Evolutionary conservation across 2,329 filamentous ascomycete genomes (phyloP).

Genomic region (Pezicula radicicola): DNA sequence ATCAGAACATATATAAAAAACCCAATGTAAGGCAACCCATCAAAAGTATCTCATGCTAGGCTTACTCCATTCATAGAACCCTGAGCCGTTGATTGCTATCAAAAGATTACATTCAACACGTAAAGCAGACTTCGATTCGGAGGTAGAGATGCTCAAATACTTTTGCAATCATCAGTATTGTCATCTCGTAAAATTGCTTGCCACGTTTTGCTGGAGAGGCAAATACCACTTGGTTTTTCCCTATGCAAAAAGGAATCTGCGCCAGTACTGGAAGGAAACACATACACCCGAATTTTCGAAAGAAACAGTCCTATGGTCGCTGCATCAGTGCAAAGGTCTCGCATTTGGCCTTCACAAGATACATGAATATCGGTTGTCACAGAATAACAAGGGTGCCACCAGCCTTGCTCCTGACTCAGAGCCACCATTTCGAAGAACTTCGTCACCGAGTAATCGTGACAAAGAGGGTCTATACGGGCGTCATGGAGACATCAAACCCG

Average conservation of each 20-base stretch:
- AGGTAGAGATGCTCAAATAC: no score
- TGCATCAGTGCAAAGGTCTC: slow-evolving; percentile 5
- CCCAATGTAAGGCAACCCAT: no score
- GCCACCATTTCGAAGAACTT: background rate
- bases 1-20: no score
- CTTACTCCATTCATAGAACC: no score
- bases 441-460: background rate
- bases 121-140: no score
- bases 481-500: slow-evolving; percentile 28
- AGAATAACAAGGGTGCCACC: no score
- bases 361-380: slow-evolving; percentile 8
- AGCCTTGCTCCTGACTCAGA: background rate
- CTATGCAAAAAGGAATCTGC: slow-evolving; percentile 21
- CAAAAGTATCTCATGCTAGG: no score
- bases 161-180: slow-evolving; percentile 6
- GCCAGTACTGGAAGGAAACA: slow-evolving; percentile 11
- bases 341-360: slow-evolving; percentile 8
- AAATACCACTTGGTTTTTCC: slow-evolving; percentile 24
- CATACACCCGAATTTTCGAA: background rate
- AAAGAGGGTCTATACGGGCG: slow-evolving; percentile 11
- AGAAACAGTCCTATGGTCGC: background rate
- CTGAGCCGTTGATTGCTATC: background rate
- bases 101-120: background rate
- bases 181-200: slow-evolving; percentile 22
- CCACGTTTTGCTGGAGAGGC: slow-evolving; percentile 12